phyloP scores from a whole-genome alignment of 306 rosid genomes.

The Cicer bijugum region DNA sequence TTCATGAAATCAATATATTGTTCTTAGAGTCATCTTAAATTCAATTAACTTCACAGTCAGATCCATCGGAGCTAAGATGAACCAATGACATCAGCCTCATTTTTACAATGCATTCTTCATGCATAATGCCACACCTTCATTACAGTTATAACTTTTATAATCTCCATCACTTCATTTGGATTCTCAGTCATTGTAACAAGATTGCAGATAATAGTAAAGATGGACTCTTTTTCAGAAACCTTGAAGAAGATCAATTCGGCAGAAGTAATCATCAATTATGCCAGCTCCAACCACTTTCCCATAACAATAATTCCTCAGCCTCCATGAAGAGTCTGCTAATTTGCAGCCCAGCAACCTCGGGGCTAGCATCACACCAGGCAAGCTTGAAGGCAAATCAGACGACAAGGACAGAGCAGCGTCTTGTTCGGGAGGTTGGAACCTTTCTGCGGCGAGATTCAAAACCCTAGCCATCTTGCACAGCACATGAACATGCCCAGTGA shows the following conservation, averaged over 20 bases:
- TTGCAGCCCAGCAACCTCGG: constrained; percentile 85
- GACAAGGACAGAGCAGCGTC: constrained; percentile 71
- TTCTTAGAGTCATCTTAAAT: too few relatives aligned
- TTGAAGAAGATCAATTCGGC: constrained; percentile 86
- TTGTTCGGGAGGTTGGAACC: constrained; percentile 86
- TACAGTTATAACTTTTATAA: constrained; percentile 67
- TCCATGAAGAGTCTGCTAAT: constrained; percentile 74
- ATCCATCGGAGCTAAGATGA: constrained; percentile 76
- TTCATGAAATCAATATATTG: too few relatives aligned
- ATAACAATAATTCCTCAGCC: constrained; percentile 72
- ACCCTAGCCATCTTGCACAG: constrained; percentile 43
- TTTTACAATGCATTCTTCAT: constrained; percentile 79
- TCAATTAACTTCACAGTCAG: constrained; percentile 22
- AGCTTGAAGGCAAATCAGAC: constrained; percentile 84
- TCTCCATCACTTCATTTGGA: constrained; percentile 78
- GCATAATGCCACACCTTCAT: constrained; percentile 64
- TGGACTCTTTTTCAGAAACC: constrained; percentile 93
- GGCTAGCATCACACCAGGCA: constrained; percentile 93
- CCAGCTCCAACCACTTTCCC: constrained; percentile 87
- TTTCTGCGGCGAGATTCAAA: constrained; percentile 44
- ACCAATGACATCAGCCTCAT: constrained; percentile 86
- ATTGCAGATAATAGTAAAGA: constrained; percentile 80
- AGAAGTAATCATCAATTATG: constrained; percentile 78
- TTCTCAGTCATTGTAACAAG: constrained; percentile 76
- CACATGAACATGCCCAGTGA: not conserved